Base-by-base conservation (phyloP, 768 basidiomycete species). In the Crucibulum laeve region DNA sequence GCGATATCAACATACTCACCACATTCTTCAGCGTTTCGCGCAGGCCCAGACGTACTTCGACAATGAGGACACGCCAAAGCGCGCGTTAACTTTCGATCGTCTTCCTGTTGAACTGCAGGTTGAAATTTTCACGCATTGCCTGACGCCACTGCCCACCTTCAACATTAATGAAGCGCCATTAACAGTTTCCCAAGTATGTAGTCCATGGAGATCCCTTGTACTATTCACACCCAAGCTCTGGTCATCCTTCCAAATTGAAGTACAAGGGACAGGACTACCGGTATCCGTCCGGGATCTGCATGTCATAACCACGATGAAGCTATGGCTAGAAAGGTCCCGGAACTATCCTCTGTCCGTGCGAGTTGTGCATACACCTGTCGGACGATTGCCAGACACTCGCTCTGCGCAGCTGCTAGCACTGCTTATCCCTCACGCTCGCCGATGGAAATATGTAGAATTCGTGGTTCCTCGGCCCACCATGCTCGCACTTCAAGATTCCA, bases 101-200 rank as follows among this genome's bases (percentile, higher is more conserved):
- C 57, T 79, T 5, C 75, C 76, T 4, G 34, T 68, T 1, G 77
- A 79, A 52, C 53, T 78, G 3, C 63, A 67, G 23, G 63, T 66
- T 25, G 70, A 75, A 54, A 70, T 80, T 25, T 77, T 77, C 52
- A 50, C 53, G 6, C 59, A 62, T 14, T 70, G 66, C 48, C 50
- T 68, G n/a, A 52, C 58, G 15, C 42, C 52, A 0, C 65, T 63
- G 44, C 62, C 66, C 23, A 53, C 43, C n/a, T 53, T 73, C 25
- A 52, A 49, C 42, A 38, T 53, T 38, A 49, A 54, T 23, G 62
- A 63, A 38, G 65, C 63, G 0, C 73, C 76, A 14, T 46, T 71
- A 24, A 36, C 70, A 5, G 48, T 77, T 17, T 58, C 67, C 15
- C 54, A 55, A 28, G 67, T 79, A 11, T 73, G 70, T 47, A 56